Conservation (phyloP, 164 flowering plant genomes). For the Vitis riparia region DNA sequence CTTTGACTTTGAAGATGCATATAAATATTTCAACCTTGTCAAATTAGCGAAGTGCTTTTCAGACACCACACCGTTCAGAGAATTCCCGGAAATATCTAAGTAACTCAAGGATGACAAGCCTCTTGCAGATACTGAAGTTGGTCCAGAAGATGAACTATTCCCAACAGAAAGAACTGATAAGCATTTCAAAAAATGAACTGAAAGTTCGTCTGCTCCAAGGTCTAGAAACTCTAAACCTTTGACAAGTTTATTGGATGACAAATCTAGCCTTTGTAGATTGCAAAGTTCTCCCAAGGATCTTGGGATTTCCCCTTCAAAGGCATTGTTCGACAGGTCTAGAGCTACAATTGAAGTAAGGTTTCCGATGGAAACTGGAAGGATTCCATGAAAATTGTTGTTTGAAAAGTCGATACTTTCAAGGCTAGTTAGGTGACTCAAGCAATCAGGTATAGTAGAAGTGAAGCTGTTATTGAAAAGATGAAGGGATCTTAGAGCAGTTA, state of each 20-base stretch:
- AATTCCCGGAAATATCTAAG: background rate
- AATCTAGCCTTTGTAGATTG: no score
- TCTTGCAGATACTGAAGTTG: no score
- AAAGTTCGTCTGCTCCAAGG: no score
- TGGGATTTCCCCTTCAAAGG: slow-evolving; percentile 6
- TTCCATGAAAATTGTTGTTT: no score
- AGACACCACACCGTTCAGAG: slow-evolving; percentile 1
- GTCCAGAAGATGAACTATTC: background rate
- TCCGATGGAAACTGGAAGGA: background rate
- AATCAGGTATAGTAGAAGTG: slow-evolving; percentile 6
- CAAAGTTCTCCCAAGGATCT: slow-evolving; percentile 7
- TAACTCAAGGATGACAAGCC: background rate
- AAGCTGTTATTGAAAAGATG: background rate
- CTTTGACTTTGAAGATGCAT: slow-evolving; percentile 6
- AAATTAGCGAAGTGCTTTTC: slow-evolving; percentile 16
- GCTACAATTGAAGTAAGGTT: slow-evolving; percentile 4
- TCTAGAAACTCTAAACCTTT: no score
- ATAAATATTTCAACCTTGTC: background rate
- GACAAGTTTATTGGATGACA: no score
- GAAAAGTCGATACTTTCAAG: background rate
- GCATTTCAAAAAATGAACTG: background rate
- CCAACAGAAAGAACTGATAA: no score
- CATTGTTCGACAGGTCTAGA: slow-evolving; percentile 2
- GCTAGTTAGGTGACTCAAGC: background rate
- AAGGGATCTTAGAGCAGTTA: slow-evolving; percentile 8